Evolutionary conservation across 192 early-diverging fungal genomes (phyloP).

Genomic region (Globomyces pollinis-pini): DNA sequence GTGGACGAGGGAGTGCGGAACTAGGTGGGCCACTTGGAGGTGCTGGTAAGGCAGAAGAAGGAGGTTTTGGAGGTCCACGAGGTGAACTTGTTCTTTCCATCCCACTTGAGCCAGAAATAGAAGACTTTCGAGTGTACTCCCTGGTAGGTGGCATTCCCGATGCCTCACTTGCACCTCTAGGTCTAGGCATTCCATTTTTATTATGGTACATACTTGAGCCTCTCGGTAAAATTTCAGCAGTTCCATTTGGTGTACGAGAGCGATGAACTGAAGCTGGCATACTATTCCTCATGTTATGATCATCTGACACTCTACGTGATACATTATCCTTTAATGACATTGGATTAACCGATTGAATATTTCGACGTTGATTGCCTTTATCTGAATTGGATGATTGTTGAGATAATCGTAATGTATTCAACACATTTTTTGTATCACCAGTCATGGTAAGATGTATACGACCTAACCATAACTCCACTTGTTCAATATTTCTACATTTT

Average conservation of each 20-base stretch:
- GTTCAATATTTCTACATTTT: conserved; percentile 85
- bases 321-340: background rate
- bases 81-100: background rate
- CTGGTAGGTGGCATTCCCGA: conserved; percentile 2
- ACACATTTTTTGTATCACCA: background rate
- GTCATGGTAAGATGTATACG: conserved; percentile 48
- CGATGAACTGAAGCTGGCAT: background rate
- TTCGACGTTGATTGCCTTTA: background rate
- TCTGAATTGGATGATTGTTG: background rate
- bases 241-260: background rate
- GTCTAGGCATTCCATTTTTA: background rate
- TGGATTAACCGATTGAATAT: conserved; percentile 6
- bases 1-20: background rate
- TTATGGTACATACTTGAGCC: conserved; percentile 2
- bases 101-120: background rate
- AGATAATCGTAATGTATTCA: too few relatives aligned
- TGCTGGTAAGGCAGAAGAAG: background rate
- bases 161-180: background rate
- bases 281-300: conserved; percentile 1
- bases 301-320: background rate
- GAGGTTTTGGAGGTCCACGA: conserved; percentile 15
- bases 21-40: background rate
- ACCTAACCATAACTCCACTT: conserved; percentile 80
- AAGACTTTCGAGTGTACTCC: background rate
- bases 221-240: conserved; percentile 3